Conservation (phyloP, 768 basidiomycete species). For the Phylloporus sp. region DNA sequence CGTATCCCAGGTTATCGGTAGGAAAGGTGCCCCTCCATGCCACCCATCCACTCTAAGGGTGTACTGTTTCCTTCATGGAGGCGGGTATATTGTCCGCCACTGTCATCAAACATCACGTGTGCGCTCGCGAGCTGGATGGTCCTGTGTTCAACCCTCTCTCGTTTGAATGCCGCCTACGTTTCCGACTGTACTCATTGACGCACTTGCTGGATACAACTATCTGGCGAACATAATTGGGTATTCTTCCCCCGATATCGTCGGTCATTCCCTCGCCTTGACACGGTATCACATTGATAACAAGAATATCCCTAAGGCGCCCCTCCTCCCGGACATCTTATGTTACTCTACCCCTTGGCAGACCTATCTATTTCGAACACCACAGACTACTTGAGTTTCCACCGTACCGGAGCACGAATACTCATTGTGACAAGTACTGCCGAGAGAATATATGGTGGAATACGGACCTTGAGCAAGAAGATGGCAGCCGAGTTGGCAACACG, state of each 20-base stretch:
- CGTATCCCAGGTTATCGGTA: conserved; percentile 58
- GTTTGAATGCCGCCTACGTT: conserved; percentile 76
- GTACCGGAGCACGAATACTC: conserved; percentile 43
- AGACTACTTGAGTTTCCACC: conserved; percentile 15
- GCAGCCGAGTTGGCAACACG: conserved; percentile 48
- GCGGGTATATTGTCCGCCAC: conserved; percentile 58
- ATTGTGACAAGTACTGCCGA: conserved; percentile 56
- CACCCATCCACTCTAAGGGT: conserved; percentile 46
- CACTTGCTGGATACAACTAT: conserved; percentile 67
- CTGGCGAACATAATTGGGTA: conserved; percentile 57
- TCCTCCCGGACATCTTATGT: conserved; percentile 47
- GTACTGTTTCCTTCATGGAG: conserved; percentile 60
- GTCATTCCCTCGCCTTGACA: conserved; percentile 64
- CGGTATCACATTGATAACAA: conserved; percentile 56
- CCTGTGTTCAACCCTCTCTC: conserved; percentile 48
- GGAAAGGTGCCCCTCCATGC: conserved; percentile 32
- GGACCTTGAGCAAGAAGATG: conserved; percentile 45
- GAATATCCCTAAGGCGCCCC: conserved; percentile 16
- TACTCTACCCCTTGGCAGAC: conserved; percentile 57
- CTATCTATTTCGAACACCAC: conserved; percentile 34
- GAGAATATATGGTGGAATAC: conserved; percentile 48
- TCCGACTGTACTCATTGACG: conserved; percentile 71
- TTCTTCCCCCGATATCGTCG: conserved; percentile 54
- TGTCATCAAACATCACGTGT: conserved; percentile 40
- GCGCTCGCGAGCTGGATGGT: conserved; percentile 44